Evolutionary conservation across 805 yeast genomes (phyloP), one percentile per base, ranked within the genome.

Genomic region (Myxozyma sirexii): DNA sequence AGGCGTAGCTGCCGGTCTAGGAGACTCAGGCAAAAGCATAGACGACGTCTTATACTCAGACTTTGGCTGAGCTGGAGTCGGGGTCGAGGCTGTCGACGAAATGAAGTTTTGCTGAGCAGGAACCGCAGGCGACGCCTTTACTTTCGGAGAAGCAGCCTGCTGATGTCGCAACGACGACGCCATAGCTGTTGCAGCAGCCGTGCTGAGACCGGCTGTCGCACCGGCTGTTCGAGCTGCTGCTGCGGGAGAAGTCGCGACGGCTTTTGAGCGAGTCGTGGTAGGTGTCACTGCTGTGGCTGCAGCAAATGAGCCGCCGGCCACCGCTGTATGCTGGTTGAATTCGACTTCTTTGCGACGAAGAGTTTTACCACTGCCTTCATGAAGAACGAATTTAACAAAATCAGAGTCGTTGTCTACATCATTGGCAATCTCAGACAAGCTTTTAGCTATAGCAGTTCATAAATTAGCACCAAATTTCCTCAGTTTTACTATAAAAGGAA

Each of bases 321-420:
- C 43, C 7, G 57, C 49, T 13, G 17, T 24, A 53, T 75, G 77
- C 63, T 72, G 73, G 33, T 59, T 65, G 62, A 71, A 74, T 37
- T 62, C 51, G 35, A 70, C 69, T 19, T 68, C 69, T n/a, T 72
- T 66, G 15, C 77, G 64, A 57, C 74, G 75, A 33, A 75, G 69
- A 10, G 27, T 29, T 17, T 52, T 51, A 5, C 60, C 57, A n/a
- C 49, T 54, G 35, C 57, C 64, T 26, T 47, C 77, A 62, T 79
- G 81, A 64, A 84, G 69, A 54, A 93, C 78, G 69, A 83, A 89
- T 45, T 83, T 80, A 75, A 86, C 89, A 56, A 93, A 77, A 71
- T 90, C 96, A 69, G 80, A 84, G 69, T 92, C 97, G 72, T 87
- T 87, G 70, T 90, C 94, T 54, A 92, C 83, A 24, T 87, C 80